Conservation (phyloP, 164 flowering plant species). For the Umbellularia californica region DNA sequence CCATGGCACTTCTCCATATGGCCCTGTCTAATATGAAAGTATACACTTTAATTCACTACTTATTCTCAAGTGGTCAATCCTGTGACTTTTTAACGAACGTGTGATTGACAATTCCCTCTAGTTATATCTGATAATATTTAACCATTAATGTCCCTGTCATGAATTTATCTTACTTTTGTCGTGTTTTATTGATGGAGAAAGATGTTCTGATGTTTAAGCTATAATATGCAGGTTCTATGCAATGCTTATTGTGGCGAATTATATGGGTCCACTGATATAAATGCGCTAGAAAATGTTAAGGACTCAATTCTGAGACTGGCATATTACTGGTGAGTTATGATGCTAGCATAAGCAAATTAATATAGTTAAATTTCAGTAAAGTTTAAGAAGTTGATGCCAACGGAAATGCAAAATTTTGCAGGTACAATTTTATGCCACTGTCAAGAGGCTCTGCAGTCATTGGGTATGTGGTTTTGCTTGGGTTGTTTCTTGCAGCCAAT, state of each 20-base stretch:
- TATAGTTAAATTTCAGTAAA: background rate
- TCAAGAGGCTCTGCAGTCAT: constrained; percentile 87
- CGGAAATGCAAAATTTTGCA: constrained; percentile 23
- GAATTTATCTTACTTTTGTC: no score
- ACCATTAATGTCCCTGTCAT: background rate
- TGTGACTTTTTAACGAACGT: no score
- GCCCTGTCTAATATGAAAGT: no score
- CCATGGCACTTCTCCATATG: no score
- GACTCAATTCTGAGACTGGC: constrained; percentile 83
- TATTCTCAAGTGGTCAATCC: no score
- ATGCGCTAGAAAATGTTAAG: constrained; percentile 60
- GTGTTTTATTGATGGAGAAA: background rate
- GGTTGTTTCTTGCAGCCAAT: constrained; percentile 86
- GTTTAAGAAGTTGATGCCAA: background rate
- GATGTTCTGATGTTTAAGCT: constrained; percentile 4
- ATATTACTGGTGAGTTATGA: constrained; percentile 72
- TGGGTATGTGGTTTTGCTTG: constrained; percentile 82
- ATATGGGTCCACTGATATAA: constrained; percentile 67
- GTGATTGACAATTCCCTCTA: no score
- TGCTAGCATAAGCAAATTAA: background rate
- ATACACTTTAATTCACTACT: no score
- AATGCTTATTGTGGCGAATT: constrained; percentile 79
- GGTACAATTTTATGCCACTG: constrained; percentile 98
- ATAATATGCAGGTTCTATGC: constrained; percentile 57
- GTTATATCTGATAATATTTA: no score